Evolutionary conservation across 2,329 filamentous ascomycete species (phyloP), one percentile per base, ranked within the genome.

Genomic region (Dactylellina cionopaga): DNA sequence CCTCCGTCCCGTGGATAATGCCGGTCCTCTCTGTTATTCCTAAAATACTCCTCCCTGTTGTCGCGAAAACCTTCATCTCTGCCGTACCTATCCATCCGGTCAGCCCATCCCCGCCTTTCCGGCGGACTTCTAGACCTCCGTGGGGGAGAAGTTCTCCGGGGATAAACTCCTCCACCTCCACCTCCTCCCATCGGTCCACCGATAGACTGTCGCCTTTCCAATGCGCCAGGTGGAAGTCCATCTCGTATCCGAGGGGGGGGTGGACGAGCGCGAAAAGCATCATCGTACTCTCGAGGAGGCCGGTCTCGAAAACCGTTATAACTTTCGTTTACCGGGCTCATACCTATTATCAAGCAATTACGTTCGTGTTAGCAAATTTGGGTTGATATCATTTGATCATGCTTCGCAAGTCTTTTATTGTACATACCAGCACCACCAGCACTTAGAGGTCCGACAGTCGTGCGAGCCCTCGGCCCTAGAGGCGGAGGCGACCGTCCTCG

Each of bases 101-200:
- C 66, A 11, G 37, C 59, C 66, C 66, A 71, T 10, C 29, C 65
- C 31, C 66, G 35, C 64, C 66, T 56, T 27, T 71, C 66, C 10
- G 66, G 58, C 13, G 66, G 66, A 37, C 66, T 71, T 54, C 66
- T 44, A 59, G 66, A 71, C 59, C 66, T 71, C 31, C 66, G 41
- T 22, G 58, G 44, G 31, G 65, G 56, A 3, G 66, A 64, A 10
- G 58, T 59, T n/a, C 66, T 55, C 13, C 66, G 58, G 25, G 58
- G 43, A 59, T 71, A 71, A 13, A 51, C 10, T 6, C 49, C 59
- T 54, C 59, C 59, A n/a, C n/a, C n/a, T n/a, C n/a, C n/a, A n/a
- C n/a, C n/a, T n/a, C n/a, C 46, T 44, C 59, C 46, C 58, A 71
- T 64, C n/a, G 66, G 58, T 7, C 66, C 66, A 33, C 58, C 58